phyloP scores from a whole-genome alignment of 441 rosid genomes.

The Populus hybrid region DNA sequence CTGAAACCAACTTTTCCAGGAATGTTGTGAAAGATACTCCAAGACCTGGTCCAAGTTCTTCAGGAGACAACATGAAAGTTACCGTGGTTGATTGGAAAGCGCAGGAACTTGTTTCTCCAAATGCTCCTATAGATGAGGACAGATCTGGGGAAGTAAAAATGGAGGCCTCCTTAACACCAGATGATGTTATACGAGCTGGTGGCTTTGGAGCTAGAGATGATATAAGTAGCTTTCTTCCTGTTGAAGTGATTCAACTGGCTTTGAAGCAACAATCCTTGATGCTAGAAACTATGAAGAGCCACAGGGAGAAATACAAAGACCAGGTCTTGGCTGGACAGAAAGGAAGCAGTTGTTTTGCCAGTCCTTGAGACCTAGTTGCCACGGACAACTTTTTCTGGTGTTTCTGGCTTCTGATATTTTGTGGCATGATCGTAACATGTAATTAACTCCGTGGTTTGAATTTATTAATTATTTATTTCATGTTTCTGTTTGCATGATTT shows the following conservation, averaged over 20 bases:
- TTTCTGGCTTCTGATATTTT: slow-evolving; percentile 14
- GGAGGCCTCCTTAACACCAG: slow-evolving; percentile 62
- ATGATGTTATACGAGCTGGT: slow-evolving; percentile 74
- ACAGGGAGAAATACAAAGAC: slow-evolving; percentile 43
- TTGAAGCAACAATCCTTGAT: slow-evolving; percentile 65
- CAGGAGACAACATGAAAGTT: slow-evolving; percentile 12
- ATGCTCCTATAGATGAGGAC: slow-evolving; percentile 4
- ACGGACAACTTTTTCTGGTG: slow-evolving; percentile 6
- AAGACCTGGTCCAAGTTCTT: slow-evolving; percentile 15
- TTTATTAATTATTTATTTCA: not conserved
- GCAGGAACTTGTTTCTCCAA: slow-evolving; percentile 5
- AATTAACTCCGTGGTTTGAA: not conserved
- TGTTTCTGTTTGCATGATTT: slow-evolving; percentile 8
- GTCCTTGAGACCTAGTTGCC: slow-evolving; percentile 21
- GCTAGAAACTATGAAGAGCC: slow-evolving; percentile 75
- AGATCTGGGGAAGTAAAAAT: slow-evolving; percentile 55
- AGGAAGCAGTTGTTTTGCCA: slow-evolving; percentile 6
- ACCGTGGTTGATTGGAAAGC: slow-evolving; percentile 17
- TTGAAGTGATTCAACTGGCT: slow-evolving; percentile 76
- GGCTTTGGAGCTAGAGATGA: slow-evolving; percentile 93
- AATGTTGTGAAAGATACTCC: slow-evolving; percentile 20
- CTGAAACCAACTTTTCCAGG: slow-evolving; percentile 11
- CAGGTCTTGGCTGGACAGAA: slow-evolving; percentile 74
- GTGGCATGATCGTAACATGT: slow-evolving; percentile 4
- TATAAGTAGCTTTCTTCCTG: slow-evolving; percentile 78